A percentile compares a stretch with the other conserved stretches of the same genome.
Conservation (phyloP, 495 filamentous ascomycete genomes). For the Hypoxylon crocopeplum region DNA sequence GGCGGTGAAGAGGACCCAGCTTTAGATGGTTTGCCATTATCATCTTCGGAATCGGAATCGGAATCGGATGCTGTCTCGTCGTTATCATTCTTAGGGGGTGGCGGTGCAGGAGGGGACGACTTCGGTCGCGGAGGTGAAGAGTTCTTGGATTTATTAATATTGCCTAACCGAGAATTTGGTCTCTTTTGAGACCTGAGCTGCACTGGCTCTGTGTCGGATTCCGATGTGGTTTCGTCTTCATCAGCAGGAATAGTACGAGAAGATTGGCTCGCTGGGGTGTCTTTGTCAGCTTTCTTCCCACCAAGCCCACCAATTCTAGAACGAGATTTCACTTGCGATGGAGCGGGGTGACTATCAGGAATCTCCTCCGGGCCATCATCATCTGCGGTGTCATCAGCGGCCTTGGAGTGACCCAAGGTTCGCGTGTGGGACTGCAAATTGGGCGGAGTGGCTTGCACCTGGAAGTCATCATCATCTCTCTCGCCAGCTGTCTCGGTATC, state of each 20-base stretch:
- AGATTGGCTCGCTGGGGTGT: conserved; percentile 23
- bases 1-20: conserved; percentile 25
- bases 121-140: conserved; percentile 21
- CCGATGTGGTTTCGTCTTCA: conserved; percentile 41
- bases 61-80: conserved; percentile 53
- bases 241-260: conserved; percentile 32
- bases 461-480: conserved; percentile 55
- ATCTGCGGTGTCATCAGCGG: conserved; percentile 48
- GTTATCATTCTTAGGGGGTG: conserved; percentile 9
- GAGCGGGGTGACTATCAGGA: conserved; percentile 18
- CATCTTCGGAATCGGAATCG: conserved; percentile 33
- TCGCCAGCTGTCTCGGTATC: conserved; percentile 9
- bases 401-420: conserved; percentile 1
- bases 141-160: conserved; percentile 22
- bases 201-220: conserved; percentile 28
- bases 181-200: conserved; percentile 3
- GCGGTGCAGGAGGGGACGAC: conserved; percentile 15
- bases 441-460: conserved; percentile 58
- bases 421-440: conserved; percentile 29
- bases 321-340: conserved; percentile 10
- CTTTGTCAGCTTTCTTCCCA: conserved; percentile 9
- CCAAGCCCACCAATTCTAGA: conserved; percentile 40
- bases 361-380: conserved; percentile 30
- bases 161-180: conserved; percentile 21
- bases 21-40: neutral